These are phyloP conservation scores for Cordyceps cicadae DNA, from an alignment of 2,329 filamentous ascomycete species.

Conservation along the genomic window DNA sequence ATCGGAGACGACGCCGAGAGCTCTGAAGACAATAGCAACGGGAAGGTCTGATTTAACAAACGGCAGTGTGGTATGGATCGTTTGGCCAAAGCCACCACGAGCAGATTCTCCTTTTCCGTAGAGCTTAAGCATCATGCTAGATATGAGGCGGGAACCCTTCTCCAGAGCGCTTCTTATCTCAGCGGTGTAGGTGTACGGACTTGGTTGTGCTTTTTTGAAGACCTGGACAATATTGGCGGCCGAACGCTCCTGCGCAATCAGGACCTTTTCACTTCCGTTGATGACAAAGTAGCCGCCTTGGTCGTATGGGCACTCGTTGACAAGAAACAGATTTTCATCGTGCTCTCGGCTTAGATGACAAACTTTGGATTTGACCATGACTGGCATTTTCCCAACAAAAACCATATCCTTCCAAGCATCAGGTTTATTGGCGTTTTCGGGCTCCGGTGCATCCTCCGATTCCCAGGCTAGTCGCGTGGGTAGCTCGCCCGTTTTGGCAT, in stretches of 20 bases:
- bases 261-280: slow-evolving; percentile 96
- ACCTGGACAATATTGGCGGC: slow-evolving; percentile 98
- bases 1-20: slow-evolving; percentile 90
- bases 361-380: slow-evolving; percentile 97
- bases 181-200: slow-evolving; percentile 83
- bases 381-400: slow-evolving; percentile 90
- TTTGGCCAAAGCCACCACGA: slow-evolving; percentile 68
- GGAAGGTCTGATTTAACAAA: slow-evolving; percentile 93
- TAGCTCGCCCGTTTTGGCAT: slow-evolving; percentile 45
- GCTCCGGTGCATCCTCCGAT: slow-evolving; percentile 45
- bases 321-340: slow-evolving; percentile 78
- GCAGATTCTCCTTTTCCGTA: slow-evolving; percentile 80
- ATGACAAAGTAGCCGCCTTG: slow-evolving; percentile 99
- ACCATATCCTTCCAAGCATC: slow-evolving; percentile 61
- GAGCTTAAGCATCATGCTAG: slow-evolving; percentile 83
- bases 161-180: slow-evolving; percentile 95
- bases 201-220: slow-evolving; percentile 94
- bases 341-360: slow-evolving; percentile 79
- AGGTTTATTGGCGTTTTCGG: slow-evolving; percentile 42
- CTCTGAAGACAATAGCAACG: slow-evolving; percentile 91
- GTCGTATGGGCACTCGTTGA: slow-evolving; percentile 97
- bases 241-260: slow-evolving; percentile 95
- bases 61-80: slow-evolving; percentile 82
- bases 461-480: slow-evolving; percentile 55
- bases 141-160: slow-evolving; percentile 91